Conservation (phyloP, 129 eudicot genomes). For the Tagetes erecta region DNA sequence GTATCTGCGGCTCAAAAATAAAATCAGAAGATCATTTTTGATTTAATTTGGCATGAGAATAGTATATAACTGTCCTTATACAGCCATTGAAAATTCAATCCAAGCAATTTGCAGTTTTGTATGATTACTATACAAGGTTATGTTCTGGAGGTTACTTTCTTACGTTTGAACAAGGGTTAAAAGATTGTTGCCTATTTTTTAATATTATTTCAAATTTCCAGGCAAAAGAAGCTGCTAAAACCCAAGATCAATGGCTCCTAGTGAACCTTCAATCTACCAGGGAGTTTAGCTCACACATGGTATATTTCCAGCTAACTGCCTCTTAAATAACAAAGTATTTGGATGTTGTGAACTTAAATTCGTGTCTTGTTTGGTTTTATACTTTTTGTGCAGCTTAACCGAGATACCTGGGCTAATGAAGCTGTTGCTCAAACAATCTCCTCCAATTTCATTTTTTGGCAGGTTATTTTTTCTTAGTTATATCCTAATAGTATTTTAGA, state of each 20-base stretch:
- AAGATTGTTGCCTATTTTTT: too few relatives aligned
- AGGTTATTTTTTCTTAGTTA: slow-evolving; percentile 46
- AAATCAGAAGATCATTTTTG: not conserved
- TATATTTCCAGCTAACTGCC: slow-evolving; percentile 26
- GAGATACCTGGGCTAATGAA: slow-evolving; percentile 99
- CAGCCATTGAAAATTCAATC: not conserved
- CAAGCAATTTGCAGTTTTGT: slow-evolving; percentile 8
- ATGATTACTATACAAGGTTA: not conserved
- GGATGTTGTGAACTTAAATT: not conserved
- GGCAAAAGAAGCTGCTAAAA: slow-evolving; percentile 90
- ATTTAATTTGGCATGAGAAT: not conserved
- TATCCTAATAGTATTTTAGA: not conserved
- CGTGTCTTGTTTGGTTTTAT: slow-evolving; percentile 3
- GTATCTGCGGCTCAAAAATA: not conserved
- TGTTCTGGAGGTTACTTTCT: slow-evolving; percentile 2
- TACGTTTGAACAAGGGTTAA: not conserved
- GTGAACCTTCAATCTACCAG: slow-evolving; percentile 86
- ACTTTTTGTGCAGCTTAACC: slow-evolving; percentile 69
- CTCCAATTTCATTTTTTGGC: slow-evolving; percentile 95
- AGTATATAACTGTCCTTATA: not conserved
- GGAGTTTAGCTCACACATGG: slow-evolving; percentile 99
- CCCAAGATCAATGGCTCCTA: slow-evolving; percentile 81
- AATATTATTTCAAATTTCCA: slow-evolving; percentile 5
- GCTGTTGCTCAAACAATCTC: slow-evolving; percentile 93
- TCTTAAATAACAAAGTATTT: not conserved